Base-by-base conservation (phyloP, 2,329 filamentous ascomycete genomes). In the Magnaporthiopsis rhizophila region DNA sequence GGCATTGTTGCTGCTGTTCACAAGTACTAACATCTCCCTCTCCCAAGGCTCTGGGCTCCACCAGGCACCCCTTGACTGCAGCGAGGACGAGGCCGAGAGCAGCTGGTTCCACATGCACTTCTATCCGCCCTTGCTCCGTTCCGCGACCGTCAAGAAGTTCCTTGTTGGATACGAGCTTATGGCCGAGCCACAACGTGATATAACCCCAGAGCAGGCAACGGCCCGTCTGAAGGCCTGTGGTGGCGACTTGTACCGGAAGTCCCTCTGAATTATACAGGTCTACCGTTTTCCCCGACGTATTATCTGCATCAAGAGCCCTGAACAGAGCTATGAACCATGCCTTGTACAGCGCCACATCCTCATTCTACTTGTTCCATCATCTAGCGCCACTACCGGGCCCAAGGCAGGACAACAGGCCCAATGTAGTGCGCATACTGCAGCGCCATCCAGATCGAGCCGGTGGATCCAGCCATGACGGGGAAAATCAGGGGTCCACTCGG, bases 41-140 rank as follows among this genome's bases (percentile, higher is more conserved):
- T 34, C 2, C 13, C 2, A 65, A 89, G 86, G 90, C 76, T 98
- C 97, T 74, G 95, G 95, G 58, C 87, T 99, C 65, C 95, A 99
- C 75, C 95, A 99, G 79, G 94, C 95, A 24, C 95, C 95, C 3
- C 82, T 99, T 8, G 86, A 89, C 32, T 92, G 91, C 28, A 89
- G 86, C 0, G 83, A 86, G 1, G 91, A 96, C 67, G 94, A 98
- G 75, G 85, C 94, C 64, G 90, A 97, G 70, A 87, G 87, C 66
- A 92, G 91, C 69, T 94, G 96, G 77, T 87, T 99, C 73, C 95
- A 99, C 76, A 89, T 99, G 80, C 95, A 99, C 79, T 99, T 99
- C 77, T 98, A 97, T 75, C 95, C 95, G 58, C 95, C 95, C 15
- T 81, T 99, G 60, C 81, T 99, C 68, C 87, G 95, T 65, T 97